phyloP scores from a whole-genome alignment of 2,329 filamentous ascomycete species.

The Neopestalotiopsis sp. region DNA sequence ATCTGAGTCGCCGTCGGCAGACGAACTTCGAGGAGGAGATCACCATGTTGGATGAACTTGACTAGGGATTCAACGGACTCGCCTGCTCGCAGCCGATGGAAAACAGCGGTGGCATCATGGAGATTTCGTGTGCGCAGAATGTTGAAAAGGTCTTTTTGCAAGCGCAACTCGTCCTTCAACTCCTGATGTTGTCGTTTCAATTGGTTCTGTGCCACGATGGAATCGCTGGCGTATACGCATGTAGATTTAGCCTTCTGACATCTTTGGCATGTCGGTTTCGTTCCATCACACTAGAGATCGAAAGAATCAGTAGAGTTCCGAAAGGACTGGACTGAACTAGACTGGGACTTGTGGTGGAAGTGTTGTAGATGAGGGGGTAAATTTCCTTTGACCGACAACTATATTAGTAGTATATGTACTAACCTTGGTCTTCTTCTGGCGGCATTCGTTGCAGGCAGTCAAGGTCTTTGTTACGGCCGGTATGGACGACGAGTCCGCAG shows the following conservation, averaged over 20 bases:
- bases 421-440: background rate
- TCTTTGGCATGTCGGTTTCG: background rate
- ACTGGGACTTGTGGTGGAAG: background rate
- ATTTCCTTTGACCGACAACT: background rate
- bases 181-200: background rate
- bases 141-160: background rate
- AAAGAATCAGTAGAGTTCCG: background rate
- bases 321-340: background rate
- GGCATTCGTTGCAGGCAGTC: background rate
- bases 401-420: background rate
- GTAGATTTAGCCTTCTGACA: background rate
- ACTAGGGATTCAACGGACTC: slow-evolving; percentile 5
- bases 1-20: background rate
- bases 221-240: slow-evolving; percentile 7
- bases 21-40: background rate
- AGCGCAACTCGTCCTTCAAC: background rate
- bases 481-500: background rate
- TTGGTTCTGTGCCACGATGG: background rate
- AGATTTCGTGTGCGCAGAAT: slow-evolving; percentile 5
- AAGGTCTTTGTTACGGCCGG: background rate
- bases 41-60: slow-evolving; percentile 9
- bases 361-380: background rate
- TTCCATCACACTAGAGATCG: background rate
- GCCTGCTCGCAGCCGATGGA: slow-evolving; percentile 12
- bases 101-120: background rate